These are phyloP conservation scores for Didymella glomerata DNA, from an alignment of 2,329 filamentous ascomycete species.

Conservation along the genomic window DNA sequence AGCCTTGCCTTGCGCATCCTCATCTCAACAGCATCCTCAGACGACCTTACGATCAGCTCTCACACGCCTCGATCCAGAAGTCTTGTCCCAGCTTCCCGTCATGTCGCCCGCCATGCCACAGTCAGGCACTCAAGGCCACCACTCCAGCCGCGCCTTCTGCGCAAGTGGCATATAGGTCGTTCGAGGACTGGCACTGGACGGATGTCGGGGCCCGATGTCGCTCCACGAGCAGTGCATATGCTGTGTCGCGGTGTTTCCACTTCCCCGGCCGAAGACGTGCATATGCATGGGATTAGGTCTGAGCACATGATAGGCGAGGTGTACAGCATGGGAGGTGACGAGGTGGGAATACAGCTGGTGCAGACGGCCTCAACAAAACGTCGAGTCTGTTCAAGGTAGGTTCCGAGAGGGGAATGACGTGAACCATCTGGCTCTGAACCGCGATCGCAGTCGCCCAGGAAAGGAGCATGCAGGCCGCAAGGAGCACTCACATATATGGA, in stretches of 20 bases:
- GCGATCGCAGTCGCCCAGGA: not conserved
- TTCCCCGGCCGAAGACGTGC: conserved; percentile 5
- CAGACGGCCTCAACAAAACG: not conserved
- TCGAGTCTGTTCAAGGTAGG: not conserved
- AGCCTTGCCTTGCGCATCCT: conserved; percentile 1
- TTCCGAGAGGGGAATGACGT: too few species aligned
- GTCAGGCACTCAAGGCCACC: conserved; percentile 3
- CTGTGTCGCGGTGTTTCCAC: not conserved
- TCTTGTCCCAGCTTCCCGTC: not conserved
- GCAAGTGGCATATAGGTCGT: not conserved
- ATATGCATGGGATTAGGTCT: not conserved
- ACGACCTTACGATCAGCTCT: not conserved
- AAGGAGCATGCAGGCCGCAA: not conserved
- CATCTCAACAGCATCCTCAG: not conserved
- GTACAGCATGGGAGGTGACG: not conserved
- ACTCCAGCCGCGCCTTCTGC: not conserved
- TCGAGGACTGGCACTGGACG: not conserved
- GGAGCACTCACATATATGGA: not conserved
- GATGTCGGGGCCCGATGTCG: not conserved
- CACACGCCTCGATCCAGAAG: not conserved
- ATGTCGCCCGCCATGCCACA: not conserved
- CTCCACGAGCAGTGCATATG: conserved; percentile 1
- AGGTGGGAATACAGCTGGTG: not conserved
- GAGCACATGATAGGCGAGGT: conserved; percentile 1
- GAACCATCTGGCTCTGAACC: too few species aligned